A percentile compares a stretch with the other conserved stretches of the same genome.
These are phyloP conservation scores for Glaciozyma antarctica DNA, from an alignment of 768 basidiomycete species.

Conservation along the genomic window DNA sequence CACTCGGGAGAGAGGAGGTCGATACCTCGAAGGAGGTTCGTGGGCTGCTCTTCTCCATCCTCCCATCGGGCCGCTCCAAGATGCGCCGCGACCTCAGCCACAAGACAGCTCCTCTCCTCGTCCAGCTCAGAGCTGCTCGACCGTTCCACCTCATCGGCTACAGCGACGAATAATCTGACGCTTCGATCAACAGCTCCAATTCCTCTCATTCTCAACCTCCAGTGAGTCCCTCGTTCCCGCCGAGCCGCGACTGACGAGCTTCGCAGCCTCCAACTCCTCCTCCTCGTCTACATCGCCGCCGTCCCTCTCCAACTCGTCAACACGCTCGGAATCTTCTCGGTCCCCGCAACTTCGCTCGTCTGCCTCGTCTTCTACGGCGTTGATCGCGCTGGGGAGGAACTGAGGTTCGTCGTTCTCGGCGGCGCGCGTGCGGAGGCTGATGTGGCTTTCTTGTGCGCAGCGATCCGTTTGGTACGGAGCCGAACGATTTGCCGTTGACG, in stretches of 20 bases:
- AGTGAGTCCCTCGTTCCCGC: background rate
- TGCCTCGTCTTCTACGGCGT: slow-evolving; percentile 23
- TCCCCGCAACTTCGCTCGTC: slow-evolving; percentile 16
- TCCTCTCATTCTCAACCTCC: slow-evolving; percentile 27
- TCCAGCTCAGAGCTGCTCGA: no score
- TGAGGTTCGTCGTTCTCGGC: slow-evolving; percentile 17
- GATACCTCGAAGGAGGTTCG: background rate
- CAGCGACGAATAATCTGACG: background rate
- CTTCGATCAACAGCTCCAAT: slow-evolving; percentile 16
- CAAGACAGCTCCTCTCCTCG: no score
- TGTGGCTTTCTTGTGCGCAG: slow-evolving; percentile 2
- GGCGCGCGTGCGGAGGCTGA: slow-evolving; percentile 10
- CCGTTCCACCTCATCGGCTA: background rate
- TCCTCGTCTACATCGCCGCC: slow-evolving; percentile 27
- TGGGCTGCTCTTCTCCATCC: background rate
- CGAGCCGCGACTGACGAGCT: background rate
- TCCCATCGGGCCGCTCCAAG: no score
- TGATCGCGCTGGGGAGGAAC: slow-evolving; percentile 20
- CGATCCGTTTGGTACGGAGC: slow-evolving; percentile 26
- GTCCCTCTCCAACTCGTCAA: slow-evolving; percentile 28
- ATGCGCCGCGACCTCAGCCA: no score
- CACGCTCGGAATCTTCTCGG: slow-evolving; percentile 14
- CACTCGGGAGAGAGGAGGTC: background rate
- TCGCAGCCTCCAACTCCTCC: slow-evolving; percentile 19
- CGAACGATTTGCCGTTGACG: slow-evolving; percentile 27